Conservation (phyloP, 495 filamentous ascomycete genomes). For the Penicillium cosmopolitanum region DNA sequence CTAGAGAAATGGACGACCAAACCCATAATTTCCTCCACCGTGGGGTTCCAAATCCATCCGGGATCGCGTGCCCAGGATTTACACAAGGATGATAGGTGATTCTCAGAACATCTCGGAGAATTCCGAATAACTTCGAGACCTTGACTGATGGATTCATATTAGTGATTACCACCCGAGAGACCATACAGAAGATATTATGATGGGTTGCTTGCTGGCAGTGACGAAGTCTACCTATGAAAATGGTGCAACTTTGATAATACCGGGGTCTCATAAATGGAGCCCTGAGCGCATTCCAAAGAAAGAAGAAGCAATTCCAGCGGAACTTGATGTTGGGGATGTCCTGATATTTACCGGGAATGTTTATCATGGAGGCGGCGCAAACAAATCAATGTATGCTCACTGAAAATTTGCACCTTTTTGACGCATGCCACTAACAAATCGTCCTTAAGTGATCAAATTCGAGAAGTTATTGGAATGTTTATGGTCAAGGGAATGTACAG, state of each 20-base stretch:
- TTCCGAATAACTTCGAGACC: too few relatives aligned
- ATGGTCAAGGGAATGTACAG: slow-evolving; percentile 11
- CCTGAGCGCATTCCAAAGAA: neutral
- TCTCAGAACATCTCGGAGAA: too few relatives aligned
- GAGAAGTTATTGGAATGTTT: slow-evolving; percentile 7
- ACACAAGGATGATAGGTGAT: slow-evolving; percentile 6
- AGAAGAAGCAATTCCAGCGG: slow-evolving; percentile 6
- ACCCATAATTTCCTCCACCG: slow-evolving; percentile 4
- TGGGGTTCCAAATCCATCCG: slow-evolving; percentile 6
- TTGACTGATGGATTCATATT: neutral
- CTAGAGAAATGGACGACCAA: slow-evolving; percentile 8
- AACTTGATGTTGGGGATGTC: slow-evolving; percentile 7
- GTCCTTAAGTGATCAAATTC: slow-evolving; percentile 2
- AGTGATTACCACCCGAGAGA: slow-evolving; percentile 5
- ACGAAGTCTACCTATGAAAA: slow-evolving; percentile 9
- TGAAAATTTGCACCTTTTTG: neutral
- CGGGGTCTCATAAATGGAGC: slow-evolving; percentile 3
- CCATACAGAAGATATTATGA: slow-evolving; percentile 3
- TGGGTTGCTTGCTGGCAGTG: slow-evolving; percentile 5
- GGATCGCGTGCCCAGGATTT: slow-evolving; percentile 7
- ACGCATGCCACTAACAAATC: neutral
- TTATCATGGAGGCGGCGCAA: slow-evolving; percentile 5
- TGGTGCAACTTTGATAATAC: slow-evolving; percentile 2
- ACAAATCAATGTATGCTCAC: slow-evolving; percentile 4
- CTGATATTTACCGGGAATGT: slow-evolving; percentile 7